Percentiles rank a stretch among this genome's conserved stretches.
Conservation (phyloP, 2,329 filamentous ascomycete species). For the Dendrostoma leiphaemia region DNA sequence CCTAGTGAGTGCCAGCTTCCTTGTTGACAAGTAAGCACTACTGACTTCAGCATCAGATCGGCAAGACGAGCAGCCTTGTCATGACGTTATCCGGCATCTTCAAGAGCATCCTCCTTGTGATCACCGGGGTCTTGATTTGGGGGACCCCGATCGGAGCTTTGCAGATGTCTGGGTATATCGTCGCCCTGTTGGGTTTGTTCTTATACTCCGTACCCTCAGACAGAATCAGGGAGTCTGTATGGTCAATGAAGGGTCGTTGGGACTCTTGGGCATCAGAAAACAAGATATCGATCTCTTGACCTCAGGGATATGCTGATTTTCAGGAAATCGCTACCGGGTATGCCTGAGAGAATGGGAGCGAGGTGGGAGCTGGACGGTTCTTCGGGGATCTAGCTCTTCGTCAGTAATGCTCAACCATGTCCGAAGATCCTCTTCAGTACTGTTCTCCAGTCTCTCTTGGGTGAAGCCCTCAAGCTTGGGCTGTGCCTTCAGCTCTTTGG, state of each 20-base stretch:
- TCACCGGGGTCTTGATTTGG: constrained; percentile 76
- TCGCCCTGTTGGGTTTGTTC: constrained; percentile 57
- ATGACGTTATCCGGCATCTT: constrained; percentile 84
- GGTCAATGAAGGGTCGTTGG: neutral
- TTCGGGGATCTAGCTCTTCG: no score
- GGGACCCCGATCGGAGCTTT: constrained; percentile 66
- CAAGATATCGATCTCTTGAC: neutral
- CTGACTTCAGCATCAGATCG: constrained; percentile 60
- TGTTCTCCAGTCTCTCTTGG: no score
- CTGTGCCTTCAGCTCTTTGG: no score
- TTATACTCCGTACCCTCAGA: constrained; percentile 47
- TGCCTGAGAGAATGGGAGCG: no score
- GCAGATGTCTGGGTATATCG: constrained; percentile 75
- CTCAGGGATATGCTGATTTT: no score
- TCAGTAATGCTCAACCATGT: no score
- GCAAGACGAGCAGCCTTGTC: constrained; percentile 82
- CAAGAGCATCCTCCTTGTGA: constrained; percentile 83
- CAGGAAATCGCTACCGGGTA: no score
- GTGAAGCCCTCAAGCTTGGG: no score
- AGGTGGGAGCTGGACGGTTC: no score
- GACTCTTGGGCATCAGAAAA: neutral
- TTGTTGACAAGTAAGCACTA: neutral
- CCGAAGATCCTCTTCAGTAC: no score
- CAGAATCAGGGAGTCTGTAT: constrained; percentile 22
- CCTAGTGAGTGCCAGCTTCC: constrained; percentile 55